Evolutionary conservation across 805 yeast species (phyloP), one percentile per base, ranked within the genome.

Genomic region (Ogataea methanolica): DNA sequence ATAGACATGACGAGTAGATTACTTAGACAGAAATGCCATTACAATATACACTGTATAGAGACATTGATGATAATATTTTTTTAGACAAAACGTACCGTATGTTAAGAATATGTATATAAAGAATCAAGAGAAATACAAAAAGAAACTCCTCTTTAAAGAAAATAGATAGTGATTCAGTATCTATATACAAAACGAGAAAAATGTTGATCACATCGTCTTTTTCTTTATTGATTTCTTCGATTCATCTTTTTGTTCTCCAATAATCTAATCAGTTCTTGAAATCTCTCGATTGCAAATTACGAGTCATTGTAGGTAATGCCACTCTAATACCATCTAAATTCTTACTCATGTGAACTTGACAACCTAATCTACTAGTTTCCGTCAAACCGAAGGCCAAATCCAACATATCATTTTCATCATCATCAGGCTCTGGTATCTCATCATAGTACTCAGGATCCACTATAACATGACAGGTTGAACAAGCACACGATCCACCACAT

Each of bases 401-500:
- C 61, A 94, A 75, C 99, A 94, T 94, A 68, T 94, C 99, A 63
- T 94, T 92, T 67, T 94, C 99, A 62, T 94, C 99, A 63, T 94
- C 99, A 54, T 83, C 88, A 0, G 99, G 98, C 65, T 94, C 98
- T 9, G 94, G 96, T 54, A 94, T 79, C 43, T 72, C 78, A 62
- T 94, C 99, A 68, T 89, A 94, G 65, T 73, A 90, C 41, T 86
- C 97, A 0, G 99, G 98, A 64, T 94, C 99, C 36, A 94, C 90
- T 43, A 94, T 92, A 45, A 94, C 84, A 69, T 94, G 99, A 64
- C 99, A 94, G 0, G 99, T 94, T 5, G 97, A 90, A 66, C 99
- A 94, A 1, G 99, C 99, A 74, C 99, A 94, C 4, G 97, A 89
- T 4, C 98, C 99, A 21, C 99, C 99, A 69, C 99, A 94, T 0